Percentiles rank a stretch among this genome's conserved stretches.
Evolutionary conservation across 2,329 filamentous ascomycete species (phyloP).

Genomic region (Sarocladium brachiariae): DNA sequence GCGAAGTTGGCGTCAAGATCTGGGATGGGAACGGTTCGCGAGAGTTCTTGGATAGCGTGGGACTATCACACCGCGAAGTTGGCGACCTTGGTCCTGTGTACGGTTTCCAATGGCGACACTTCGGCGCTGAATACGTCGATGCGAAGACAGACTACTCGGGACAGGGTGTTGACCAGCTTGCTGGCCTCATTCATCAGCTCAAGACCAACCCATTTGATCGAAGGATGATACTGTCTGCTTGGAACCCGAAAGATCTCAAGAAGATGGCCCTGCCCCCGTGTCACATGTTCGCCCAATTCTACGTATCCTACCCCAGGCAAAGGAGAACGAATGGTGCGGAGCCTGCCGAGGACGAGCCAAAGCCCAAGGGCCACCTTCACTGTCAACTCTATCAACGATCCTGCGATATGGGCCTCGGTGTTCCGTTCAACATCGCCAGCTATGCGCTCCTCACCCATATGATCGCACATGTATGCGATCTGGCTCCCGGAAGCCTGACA

Average conservation of each 20-base stretch:
- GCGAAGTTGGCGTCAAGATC: conserved; percentile 80
- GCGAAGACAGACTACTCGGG: conserved; percentile 75
- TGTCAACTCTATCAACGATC: conserved; percentile 89
- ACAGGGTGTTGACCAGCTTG: conserved; percentile 87
- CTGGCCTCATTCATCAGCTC: conserved; percentile 82
- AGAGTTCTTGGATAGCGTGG: conserved; percentile 79
- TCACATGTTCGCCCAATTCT: conserved; percentile 98
- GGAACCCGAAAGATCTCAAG: conserved; percentile 82
- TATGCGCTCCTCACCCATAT: conserved; percentile 95
- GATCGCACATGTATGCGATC: conserved; percentile 77
- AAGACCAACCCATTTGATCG: conserved; percentile 80
- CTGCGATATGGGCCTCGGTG: conserved; percentile 94
- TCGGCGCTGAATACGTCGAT: conserved; percentile 83
- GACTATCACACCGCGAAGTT: conserved; percentile 70
- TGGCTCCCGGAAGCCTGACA: conserved; percentile 80
- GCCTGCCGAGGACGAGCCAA: conserved; percentile 33
- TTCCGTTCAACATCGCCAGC: conserved; percentile 95
- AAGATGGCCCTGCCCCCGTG: conserved; percentile 92
- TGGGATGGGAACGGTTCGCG: conserved; percentile 97
- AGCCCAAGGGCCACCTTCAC: conserved; percentile 63
- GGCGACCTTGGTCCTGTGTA: conserved; percentile 95
- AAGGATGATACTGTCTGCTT: conserved; percentile 82
- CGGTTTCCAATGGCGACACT: conserved; percentile 98
- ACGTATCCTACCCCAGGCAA: conserved; percentile 64
- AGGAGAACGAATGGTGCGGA: conserved; percentile 14